phyloP scores from a whole-genome alignment of 169 alveolate species.

The Cyclospora cayetanensis region DNA sequence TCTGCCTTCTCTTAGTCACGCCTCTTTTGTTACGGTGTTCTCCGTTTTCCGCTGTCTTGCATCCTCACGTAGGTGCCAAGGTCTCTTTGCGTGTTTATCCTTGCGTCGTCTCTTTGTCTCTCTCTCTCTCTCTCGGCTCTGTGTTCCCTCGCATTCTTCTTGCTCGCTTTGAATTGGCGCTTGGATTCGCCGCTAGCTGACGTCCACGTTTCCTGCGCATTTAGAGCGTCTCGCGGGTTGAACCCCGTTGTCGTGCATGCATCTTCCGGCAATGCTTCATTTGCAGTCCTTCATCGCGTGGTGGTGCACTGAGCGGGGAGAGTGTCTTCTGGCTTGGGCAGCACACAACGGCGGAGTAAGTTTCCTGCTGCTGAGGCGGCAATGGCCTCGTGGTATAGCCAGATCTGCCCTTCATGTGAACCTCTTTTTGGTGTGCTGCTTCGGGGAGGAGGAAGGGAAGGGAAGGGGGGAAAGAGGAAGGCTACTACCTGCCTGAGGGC shows the following conservation, averaged over 20 bases:
- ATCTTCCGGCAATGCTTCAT: not conserved
- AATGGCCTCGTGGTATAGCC: too few species aligned
- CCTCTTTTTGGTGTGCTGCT: too few species aligned
- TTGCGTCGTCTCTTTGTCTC: not conserved
- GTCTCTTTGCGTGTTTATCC: not conserved
- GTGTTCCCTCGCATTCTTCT: not conserved
- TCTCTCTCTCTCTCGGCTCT: not conserved
- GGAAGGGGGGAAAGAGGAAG: not conserved
- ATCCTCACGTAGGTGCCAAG: too few species aligned
- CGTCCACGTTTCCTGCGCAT: too few species aligned
- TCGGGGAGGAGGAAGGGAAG: not conserved
- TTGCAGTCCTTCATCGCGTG: not conserved
- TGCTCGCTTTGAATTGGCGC: not conserved
- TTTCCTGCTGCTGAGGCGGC: not conserved
- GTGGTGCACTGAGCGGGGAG: not conserved
- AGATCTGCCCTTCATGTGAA: too few species aligned
- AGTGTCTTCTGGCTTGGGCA: slow-evolving; percentile 14
- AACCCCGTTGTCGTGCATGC: not conserved
- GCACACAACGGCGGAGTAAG: slow-evolving; percentile 54
- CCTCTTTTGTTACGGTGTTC: not conserved
- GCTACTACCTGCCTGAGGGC: not conserved
- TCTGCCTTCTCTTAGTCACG: not conserved
- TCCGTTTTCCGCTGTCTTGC: not conserved
- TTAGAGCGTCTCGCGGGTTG: too few species aligned
- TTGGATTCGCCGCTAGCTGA: not conserved